Conservation (phyloP, 352 stramenopile genomes). For the Pythium oligandrum region DNA sequence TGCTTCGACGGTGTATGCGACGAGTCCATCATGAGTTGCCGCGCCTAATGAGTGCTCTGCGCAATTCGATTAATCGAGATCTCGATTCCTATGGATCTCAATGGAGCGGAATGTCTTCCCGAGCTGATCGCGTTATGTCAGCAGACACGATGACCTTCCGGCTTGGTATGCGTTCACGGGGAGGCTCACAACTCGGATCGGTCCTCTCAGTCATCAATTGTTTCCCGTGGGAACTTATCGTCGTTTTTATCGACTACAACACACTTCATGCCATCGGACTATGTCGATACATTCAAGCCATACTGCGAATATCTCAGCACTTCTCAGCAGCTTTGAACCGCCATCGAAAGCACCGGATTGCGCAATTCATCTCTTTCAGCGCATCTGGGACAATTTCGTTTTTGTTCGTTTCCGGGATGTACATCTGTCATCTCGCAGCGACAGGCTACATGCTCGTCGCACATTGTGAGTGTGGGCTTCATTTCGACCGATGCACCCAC, state of each 20-base stretch:
- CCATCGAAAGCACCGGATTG: conserved; percentile 12
- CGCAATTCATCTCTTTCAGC: conserved; percentile 41
- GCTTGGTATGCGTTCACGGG: not conserved
- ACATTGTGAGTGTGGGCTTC: conserved; percentile 23
- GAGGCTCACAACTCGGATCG: conserved; percentile 1
- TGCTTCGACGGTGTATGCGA: conserved; percentile 3
- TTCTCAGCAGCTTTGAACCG: conserved; percentile 19
- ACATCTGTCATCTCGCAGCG: conserved; percentile 49
- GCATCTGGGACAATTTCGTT: conserved; percentile 35
- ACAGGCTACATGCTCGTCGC: conserved; percentile 57
- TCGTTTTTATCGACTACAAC: conserved; percentile 28
- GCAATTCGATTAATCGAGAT: conserved; percentile 8
- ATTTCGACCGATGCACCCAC: conserved; percentile 16
- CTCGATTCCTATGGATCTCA: conserved; percentile 9
- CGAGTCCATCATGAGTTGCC: conserved; percentile 11
- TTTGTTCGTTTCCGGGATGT: conserved; percentile 43
- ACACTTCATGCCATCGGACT: conserved; percentile 39
- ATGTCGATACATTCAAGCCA: conserved; percentile 20
- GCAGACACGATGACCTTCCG: conserved; percentile 10
- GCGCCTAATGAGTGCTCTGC: conserved; percentile 10
- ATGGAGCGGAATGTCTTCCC: conserved; percentile 3
- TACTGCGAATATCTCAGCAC: conserved; percentile 7
- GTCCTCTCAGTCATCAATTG: conserved; percentile 17
- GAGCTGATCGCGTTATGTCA: conserved; percentile 9
- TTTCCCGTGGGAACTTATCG: conserved; percentile 35